These are phyloP conservation scores for Schoenoplectus tabernaemontani DNA, from an alignment of 202 grass and related monocot genomes.

Conservation along the genomic window DNA sequence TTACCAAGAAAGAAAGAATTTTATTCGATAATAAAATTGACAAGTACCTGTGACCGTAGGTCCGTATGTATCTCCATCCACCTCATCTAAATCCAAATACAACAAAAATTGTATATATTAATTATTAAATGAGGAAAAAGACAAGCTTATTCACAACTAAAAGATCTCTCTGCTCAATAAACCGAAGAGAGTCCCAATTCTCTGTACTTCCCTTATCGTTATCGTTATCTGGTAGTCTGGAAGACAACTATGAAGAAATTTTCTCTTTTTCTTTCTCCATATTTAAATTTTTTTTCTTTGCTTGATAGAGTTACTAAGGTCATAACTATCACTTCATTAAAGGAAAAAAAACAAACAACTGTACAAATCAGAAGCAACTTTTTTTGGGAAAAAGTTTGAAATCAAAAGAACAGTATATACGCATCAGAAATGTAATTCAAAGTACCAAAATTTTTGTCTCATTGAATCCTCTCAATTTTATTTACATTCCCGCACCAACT, in stretches of 20 bases:
- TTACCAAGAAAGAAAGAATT: too few species aligned
- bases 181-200: not conserved
- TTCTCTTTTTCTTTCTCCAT: not conserved
- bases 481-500: slow-evolving; percentile 29
- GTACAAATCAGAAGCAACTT: not conserved
- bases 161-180: slow-evolving; percentile 13
- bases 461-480: slow-evolving; percentile 14
- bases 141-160: slow-evolving; percentile 1
- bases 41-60: not conserved
- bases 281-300: not conserved
- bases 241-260: not conserved
- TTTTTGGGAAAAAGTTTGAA: not conserved
- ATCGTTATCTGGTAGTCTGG: not conserved
- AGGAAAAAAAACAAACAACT: not conserved
- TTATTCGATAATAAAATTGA: too few species aligned
- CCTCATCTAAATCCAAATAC: not conserved
- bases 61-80: not conserved
- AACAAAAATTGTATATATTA: not conserved
- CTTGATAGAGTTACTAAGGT: not conserved
- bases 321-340: not conserved
- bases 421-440: not conserved
- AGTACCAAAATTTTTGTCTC: not conserved
- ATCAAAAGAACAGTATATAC: not conserved
- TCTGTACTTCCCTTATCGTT: not conserved
- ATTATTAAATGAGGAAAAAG: not conserved